Base-by-base conservation (phyloP, 1,139 yeast species). In the Nakaseomyces uthaithaninus region DNA sequence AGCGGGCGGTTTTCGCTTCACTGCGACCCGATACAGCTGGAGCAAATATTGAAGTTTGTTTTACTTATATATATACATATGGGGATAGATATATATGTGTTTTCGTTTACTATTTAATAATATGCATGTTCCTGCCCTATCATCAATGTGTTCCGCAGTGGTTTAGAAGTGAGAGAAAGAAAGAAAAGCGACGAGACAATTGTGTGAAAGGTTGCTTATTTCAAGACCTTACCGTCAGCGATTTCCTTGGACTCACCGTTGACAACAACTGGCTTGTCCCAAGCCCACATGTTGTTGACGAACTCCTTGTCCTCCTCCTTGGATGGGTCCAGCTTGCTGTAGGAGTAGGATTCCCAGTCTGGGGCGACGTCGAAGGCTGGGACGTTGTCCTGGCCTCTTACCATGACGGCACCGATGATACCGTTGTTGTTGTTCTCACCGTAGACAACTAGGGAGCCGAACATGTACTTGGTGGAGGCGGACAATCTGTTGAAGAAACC, bases 371-470 rank as follows among this genome's bases (percentile, higher is more conserved):
- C 84, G 62, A 91, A 87, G 51, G 95, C 98, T 65, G 96, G 95
- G 45, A 54, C 75, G 63, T 60, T 69, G 51, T 91, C 96, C 69
- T 91, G 87, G 62, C 99, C 99, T 72, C 97, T 85, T 63, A 91
- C 80, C 62, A 91, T 69, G 74, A 91, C 81, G 64, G 82, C 94
- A 74, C 95, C 96, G 57, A 85, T 72, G 65, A 91, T 89, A 74
- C 97, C 96, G 72, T 89, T 91, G 80, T 82, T 75, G 83, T 87
- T 89, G 87, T 87, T 86, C 74, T 84, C 96, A 69, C 98, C 98
- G 72, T 85, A 89, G 55, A 91, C 97, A 61, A 86, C 94, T 71
- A 81, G 68, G 64, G 79, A 71, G 64, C 98, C 98, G 67, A 91
- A 91, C 77, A 91, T 67, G 78, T 79, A 91, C 74, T 91, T 91